Conservation (phyloP, 495 filamentous ascomycete genomes). For the Letharia lupina region DNA sequence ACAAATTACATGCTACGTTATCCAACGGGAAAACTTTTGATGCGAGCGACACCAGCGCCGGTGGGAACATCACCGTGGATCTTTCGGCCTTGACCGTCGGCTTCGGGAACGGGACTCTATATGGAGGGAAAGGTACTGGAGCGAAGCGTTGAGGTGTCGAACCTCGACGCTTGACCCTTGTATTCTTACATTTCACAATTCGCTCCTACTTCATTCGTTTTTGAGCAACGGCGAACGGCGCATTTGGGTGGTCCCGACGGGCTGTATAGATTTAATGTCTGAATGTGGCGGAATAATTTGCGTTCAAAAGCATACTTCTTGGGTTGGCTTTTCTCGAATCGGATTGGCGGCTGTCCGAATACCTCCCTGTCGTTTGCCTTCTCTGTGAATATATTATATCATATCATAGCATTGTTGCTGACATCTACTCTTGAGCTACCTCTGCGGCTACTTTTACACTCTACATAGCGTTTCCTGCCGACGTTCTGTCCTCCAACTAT, state of each 20-base stretch:
- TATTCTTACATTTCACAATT: neutral
- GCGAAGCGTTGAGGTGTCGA: neutral
- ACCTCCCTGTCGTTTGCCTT: neutral
- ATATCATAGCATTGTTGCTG: neutral
- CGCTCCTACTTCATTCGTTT: neutral
- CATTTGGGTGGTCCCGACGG: neutral
- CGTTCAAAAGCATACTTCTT: neutral
- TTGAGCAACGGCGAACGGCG: slow-evolving; percentile 7
- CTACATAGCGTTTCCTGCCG: neutral
- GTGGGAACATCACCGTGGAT: slow-evolving; percentile 34
- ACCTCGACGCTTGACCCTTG: neutral
- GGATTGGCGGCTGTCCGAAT: neutral
- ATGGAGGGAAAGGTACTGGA: slow-evolving; percentile 29
- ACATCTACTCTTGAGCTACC: neutral
- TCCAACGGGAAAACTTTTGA: slow-evolving; percentile 20
- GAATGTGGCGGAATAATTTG: slow-evolving; percentile 9
- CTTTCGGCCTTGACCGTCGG: slow-evolving; percentile 39
- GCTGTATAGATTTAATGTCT: slow-evolving; percentile 14
- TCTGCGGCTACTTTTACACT: neutral
- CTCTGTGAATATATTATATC: neutral
- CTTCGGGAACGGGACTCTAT: slow-evolving; percentile 34
- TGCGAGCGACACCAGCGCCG: slow-evolving; percentile 11
- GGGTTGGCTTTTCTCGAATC: neutral
- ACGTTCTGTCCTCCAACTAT: too few species aligned
- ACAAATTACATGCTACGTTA: slow-evolving; percentile 35